Base-by-base conservation (phyloP, 2,329 filamentous ascomycete species). In the Xylariaceae sp. region DNA sequence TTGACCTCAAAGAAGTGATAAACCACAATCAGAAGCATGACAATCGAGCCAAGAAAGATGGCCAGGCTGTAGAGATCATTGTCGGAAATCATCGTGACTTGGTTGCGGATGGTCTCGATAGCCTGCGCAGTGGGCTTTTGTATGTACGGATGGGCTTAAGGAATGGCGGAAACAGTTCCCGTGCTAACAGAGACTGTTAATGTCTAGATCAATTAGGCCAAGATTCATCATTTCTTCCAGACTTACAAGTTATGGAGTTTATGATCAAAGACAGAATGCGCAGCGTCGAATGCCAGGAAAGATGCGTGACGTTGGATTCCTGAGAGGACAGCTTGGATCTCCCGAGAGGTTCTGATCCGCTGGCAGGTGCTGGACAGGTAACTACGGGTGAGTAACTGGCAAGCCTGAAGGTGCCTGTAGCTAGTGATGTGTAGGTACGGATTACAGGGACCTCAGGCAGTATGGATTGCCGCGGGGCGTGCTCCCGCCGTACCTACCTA, bases 1-100 rank as follows among this genome's bases (percentile, higher is more conserved):
- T 99, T 97, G 78, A 96, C 84, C 74, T 97, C 93, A 70, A 99
- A 86, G 78, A 95, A 97, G 76, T 97, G 92, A 77, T 99, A 97
- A 34, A 96, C 77, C 35, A 99, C 86, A 66, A 97, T 97, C 63
- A 99, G 82, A 50, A 97, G 80, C 90, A 97, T 93, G 64, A 93
- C 86, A 47, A 87, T 84, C 57, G 87, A 89, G 78, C 94, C 94
- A 61, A 99, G 89, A 74, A 97, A 93, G 74, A 97, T 87, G 74
- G 94, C 92, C 35, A 99, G 85, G 64, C 84, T 84, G 82, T 97
- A 97, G 70, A 99, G 87, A 66, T 94, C 87, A 74, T 83, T 80
- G 85, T 99, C 94, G 74, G 92, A 88, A 74, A 99, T 97, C 94
- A 99, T 99, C 53, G 70, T 89, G 79, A 70, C 62, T 60, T 64